These are phyloP conservation scores for Penicillium sp. DNA, from an alignment of 2,329 filamentous ascomycete species.

Conservation along the genomic window DNA sequence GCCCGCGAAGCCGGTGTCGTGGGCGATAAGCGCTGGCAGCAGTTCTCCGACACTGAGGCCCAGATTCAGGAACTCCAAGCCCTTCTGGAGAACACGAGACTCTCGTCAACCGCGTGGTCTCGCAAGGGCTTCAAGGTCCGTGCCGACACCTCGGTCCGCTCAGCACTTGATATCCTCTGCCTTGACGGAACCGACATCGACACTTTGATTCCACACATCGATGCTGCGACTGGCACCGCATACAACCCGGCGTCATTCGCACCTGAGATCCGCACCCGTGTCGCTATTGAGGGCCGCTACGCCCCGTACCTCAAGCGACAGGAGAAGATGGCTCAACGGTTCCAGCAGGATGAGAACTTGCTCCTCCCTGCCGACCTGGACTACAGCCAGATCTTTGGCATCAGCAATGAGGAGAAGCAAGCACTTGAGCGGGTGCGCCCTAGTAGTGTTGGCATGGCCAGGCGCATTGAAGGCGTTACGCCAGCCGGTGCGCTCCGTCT, in stretches of 20 bases:
- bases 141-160: constrained; percentile 66
- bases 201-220: constrained; percentile 58
- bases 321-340: constrained; percentile 62
- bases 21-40: constrained; percentile 73
- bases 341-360: constrained; percentile 75
- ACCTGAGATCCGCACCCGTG: constrained; percentile 63
- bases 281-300: constrained; percentile 81
- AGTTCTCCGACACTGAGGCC: constrained; percentile 64
- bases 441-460: constrained; percentile 84
- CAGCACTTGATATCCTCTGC: constrained; percentile 77
- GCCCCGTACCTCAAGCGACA: constrained; percentile 83
- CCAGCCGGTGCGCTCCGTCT: constrained; percentile 48
- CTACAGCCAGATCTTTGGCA: constrained; percentile 70
- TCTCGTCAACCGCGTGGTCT: constrained; percentile 68
- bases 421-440: constrained; percentile 71
- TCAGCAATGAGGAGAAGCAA: constrained; percentile 77
- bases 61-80: constrained; percentile 68
- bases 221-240: constrained; percentile 25
- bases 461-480: constrained; percentile 75
- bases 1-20: constrained; percentile 78
- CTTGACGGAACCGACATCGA: constrained; percentile 62
- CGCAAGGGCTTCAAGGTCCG: constrained; percentile 69
- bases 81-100: constrained; percentile 59
- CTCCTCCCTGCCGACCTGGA: constrained; percentile 72
- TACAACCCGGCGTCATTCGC: constrained; percentile 55